These are phyloP conservation scores for Dothideomycetes sp. DNA, from an alignment of 2,329 filamentous ascomycete genomes.

Conservation along the genomic window DNA sequence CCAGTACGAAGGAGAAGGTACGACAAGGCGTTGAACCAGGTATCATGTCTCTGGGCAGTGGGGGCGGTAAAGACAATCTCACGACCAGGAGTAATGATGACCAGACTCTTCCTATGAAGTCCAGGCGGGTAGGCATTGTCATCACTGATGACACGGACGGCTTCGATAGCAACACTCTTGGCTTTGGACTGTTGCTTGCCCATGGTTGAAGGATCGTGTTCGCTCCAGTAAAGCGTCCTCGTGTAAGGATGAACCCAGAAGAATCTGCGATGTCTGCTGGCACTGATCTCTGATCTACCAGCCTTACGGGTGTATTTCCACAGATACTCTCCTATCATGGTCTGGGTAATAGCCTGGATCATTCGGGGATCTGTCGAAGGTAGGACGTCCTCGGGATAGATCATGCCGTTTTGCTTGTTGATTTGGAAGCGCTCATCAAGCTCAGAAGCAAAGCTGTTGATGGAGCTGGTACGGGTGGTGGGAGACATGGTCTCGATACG, in stretches of 20 bases:
- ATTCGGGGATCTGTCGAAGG: conserved; percentile 80
- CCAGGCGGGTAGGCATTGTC: conserved; percentile 94
- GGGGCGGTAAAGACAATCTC: conserved; percentile 89
- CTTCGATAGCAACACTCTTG: conserved; percentile 91
- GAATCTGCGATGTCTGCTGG: conserved; percentile 84
- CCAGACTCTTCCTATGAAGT: conserved; percentile 84
- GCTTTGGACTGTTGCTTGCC: conserved; percentile 67
- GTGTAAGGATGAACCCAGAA: conserved; percentile 99
- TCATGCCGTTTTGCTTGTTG: conserved; percentile 43
- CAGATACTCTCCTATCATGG: conserved; percentile 97
- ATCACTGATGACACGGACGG: conserved; percentile 82
- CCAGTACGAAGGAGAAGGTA: conserved; percentile 75
- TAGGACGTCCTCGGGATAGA: conserved; percentile 52
- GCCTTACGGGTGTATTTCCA: conserved; percentile 98
- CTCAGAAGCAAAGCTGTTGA: conserved; percentile 93
- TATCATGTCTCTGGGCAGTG: conserved; percentile 90
- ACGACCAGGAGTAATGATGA: conserved; percentile 81
- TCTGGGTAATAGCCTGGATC: conserved; percentile 98
- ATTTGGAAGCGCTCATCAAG: conserved; percentile 86
- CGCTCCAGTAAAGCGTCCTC: conserved; percentile 92
- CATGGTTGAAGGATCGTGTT: conserved; percentile 70
- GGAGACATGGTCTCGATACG: conserved; percentile 41
- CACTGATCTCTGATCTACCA: conserved; percentile 72
- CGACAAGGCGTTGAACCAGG: conserved; percentile 94
- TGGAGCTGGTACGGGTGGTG: conserved; percentile 61